A percentile compares a stretch with the other conserved stretches of the same genome.
Evolutionary conservation across 331 rosid species (phyloP).

Genomic region (Arachis monticola): DNA sequence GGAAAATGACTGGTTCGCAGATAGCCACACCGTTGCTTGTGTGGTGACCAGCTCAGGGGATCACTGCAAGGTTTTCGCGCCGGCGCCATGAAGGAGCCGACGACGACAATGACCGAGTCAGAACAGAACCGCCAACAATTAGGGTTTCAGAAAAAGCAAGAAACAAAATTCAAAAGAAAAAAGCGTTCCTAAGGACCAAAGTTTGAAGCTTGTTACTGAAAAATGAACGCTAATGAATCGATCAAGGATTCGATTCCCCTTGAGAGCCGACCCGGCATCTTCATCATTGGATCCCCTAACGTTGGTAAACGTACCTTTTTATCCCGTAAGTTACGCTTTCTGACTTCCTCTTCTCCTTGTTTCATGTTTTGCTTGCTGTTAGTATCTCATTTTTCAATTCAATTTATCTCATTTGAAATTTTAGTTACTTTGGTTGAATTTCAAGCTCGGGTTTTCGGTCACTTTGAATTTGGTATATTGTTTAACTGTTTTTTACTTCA

Average conservation of each 20-base stretch:
- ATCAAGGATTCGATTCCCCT: conserved; percentile 42
- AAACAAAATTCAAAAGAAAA: not conserved
- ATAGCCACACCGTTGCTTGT: not conserved
- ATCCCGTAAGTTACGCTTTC: conserved; percentile 50
- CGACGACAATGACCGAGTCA: not conserved
- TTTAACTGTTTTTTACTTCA: not conserved
- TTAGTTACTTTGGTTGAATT: not conserved
- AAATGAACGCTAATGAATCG: conserved; percentile 30
- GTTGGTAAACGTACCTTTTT: conserved; percentile 77
- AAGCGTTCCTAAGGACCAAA: not conserved
- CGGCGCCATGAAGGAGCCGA: not conserved
- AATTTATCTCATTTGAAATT: not conserved
- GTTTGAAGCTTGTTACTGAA: conserved; percentile 1
- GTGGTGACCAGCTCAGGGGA: not conserved
- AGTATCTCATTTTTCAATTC: not conserved
- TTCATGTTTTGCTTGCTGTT: not conserved
- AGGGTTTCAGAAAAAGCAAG: conserved; percentile 13
- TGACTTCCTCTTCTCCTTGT: not conserved
- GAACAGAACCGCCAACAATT: not conserved
- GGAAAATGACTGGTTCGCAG: not conserved
- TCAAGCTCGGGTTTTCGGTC: not conserved
- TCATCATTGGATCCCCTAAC: conserved; percentile 61
- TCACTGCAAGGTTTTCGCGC: not conserved
- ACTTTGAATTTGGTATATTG: not conserved
- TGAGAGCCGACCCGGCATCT: conserved; percentile 63